These are phyloP conservation scores for Plantago major DNA, from an alignment of 257 asterid genomes.

Conservation along the genomic window DNA sequence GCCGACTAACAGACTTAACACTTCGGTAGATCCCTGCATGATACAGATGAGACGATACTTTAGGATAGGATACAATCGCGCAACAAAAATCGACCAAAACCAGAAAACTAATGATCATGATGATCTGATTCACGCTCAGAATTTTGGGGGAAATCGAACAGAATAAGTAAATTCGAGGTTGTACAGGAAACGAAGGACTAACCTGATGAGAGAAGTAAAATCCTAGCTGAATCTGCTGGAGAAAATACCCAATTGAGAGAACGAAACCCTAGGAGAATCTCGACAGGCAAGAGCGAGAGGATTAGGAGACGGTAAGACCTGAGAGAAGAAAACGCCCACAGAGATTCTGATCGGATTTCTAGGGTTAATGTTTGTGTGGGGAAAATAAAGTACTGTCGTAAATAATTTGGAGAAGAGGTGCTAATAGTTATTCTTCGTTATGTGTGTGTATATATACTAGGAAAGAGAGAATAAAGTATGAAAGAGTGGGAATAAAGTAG, in stretches of 20 bases:
- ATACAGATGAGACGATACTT: neutral
- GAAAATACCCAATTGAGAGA: neutral
- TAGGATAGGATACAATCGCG: neutral
- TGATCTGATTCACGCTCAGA: neutral
- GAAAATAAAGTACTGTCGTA: neutral
- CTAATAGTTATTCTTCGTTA: too few relatives aligned
- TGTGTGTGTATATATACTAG: too few relatives aligned
- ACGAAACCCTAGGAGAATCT: constrained; percentile 13
- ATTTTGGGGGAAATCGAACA: too few relatives aligned
- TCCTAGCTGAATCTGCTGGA: constrained; percentile 12
- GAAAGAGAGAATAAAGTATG: too few relatives aligned
- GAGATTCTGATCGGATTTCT: constrained; percentile 12
- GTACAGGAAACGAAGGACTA: neutral
- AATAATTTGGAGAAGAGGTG: neutral
- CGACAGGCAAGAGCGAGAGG: neutral
- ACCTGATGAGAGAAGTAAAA: constrained; percentile 8
- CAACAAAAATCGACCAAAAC: neutral
- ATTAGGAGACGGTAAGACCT: too few relatives aligned
- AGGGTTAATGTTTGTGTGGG: constrained; percentile 19
- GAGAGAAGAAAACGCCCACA: neutral
- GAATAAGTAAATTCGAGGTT: too few relatives aligned
- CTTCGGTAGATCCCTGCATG: constrained; percentile 19
- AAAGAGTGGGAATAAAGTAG: too few relatives aligned
- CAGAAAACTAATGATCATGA: neutral
- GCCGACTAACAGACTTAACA: constrained; percentile 19